Evolutionary conservation across 768 basidiomycete species (phyloP), one percentile per base, ranked within the genome.

Genomic region (Chalciporus piperatus): DNA sequence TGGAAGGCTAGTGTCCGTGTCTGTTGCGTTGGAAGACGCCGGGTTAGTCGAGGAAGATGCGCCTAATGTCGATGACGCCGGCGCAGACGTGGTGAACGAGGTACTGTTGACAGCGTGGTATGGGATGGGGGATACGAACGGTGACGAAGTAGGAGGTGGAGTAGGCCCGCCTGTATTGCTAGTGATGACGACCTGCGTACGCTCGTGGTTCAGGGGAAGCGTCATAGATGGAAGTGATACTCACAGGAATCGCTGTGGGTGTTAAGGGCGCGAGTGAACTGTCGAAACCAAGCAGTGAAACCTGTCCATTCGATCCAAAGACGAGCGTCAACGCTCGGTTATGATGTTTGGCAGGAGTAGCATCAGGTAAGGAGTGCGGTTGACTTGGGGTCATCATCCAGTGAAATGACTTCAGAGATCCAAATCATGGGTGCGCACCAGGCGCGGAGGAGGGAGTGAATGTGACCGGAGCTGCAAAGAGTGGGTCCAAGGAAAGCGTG

Each of bases 371-470:
- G 40, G 44, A 56, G 32, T 3, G 57, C 13, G 17, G 23, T 2
- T 54, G 62, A 44, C 48, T 51, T 42, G 22, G 35, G 47, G 17
- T 47, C 65, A 67, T 65, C 41, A 57, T 67, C 47, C 57, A 39
- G 53, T 11, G 48, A 13, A 22, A 30, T 38, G 38, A 9, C 30
- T 41, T 50, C 27, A 56, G 42, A 22, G 23, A 10, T 41, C 27
- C 35, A 19, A 41, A 59, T 60, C 60, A 67, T 65, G 27, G 49
- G 56, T 44, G 64, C 66, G 65, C 65, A 43, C 65, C 66, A 46
- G 65, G 65, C 65, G 63, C 65, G 62, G 47, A 49, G 7, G 38
- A 43, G n/a, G 30, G 22, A 47, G 11, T 41, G 35, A 51, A 49
- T 47, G 13, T 46, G 55, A 60, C 58, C 60, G 52, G 61, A 52